Evolutionary conservation across 2,329 filamentous ascomycete genomes (phyloP).

Genomic region (Penicillium sp.): DNA sequence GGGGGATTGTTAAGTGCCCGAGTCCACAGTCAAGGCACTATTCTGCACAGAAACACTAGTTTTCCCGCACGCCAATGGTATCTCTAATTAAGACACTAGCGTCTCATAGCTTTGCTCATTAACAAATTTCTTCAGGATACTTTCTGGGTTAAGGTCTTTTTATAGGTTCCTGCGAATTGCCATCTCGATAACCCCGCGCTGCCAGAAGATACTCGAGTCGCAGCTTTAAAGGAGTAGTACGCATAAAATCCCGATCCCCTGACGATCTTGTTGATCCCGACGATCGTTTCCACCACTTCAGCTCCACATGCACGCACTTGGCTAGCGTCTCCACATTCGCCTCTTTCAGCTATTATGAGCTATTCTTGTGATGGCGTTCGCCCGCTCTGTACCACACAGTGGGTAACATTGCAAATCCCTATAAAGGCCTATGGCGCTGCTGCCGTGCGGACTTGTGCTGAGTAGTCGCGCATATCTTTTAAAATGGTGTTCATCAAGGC

Average conservation of each 20-base stretch:
- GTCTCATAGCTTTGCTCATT: not conserved
- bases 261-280: not conserved
- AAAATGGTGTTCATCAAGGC: conserved; percentile 5
- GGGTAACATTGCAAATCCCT: not conserved
- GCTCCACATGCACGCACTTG: not conserved
- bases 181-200: not conserved
- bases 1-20: not conserved
- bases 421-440: not conserved
- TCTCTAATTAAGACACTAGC: not conserved
- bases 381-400: not conserved
- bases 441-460: no score
- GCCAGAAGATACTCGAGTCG: not conserved
- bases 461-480: not conserved
- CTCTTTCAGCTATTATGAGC: not conserved
- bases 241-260: not conserved
- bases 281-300: not conserved
- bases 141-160: no score
- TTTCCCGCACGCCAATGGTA: not conserved
- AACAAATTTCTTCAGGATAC: not conserved
- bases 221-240: not conserved
- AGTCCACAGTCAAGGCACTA: not conserved
- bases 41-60: not conserved
- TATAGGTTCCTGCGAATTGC: not conserved
- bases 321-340: conserved; percentile 2
- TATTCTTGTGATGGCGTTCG: not conserved